Percentiles rank a stretch among this genome's conserved stretches.
Conservation (phyloP, 2,329 filamentous ascomycete genomes). For the Fusarium luffae region DNA sequence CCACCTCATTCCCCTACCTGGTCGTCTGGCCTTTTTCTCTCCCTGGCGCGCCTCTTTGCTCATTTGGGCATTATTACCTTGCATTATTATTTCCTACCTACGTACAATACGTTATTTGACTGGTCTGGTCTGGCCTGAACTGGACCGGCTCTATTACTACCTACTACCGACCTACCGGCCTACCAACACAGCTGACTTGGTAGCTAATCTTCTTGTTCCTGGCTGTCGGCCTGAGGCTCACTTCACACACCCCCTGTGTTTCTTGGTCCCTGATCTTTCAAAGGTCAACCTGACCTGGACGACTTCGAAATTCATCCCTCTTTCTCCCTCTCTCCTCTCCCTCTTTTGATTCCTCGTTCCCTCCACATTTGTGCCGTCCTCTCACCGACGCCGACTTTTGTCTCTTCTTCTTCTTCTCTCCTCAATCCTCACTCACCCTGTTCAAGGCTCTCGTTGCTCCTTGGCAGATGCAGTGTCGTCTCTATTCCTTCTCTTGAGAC, state of each 20-base stretch:
- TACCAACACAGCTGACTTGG: conserved; percentile 3
- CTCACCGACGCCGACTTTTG: conserved; percentile 35
- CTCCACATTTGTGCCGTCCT: conserved; percentile 42
- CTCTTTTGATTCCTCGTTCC: conserved; percentile 40
- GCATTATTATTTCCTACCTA: conserved; percentile 43
- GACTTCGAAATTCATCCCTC: conserved; percentile 36
- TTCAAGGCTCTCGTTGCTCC: conserved; percentile 40
- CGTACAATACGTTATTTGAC: not conserved
- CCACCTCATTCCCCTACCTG: conserved; percentile 49
- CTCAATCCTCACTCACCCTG: conserved; percentile 34
- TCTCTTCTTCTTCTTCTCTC: conserved; percentile 39
- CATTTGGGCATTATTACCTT: conserved; percentile 45
- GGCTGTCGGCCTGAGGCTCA: conserved; percentile 44
- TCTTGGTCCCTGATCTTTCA: conserved; percentile 36
- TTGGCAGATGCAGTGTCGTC: conserved; percentile 47
- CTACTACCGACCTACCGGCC: conserved; percentile 2
- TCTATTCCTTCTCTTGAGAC: conserved; percentile 46
- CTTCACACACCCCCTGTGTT: conserved; percentile 32
- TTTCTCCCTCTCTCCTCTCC: conserved; percentile 18
- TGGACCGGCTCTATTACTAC: conserved; percentile 7
- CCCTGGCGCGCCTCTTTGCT: conserved; percentile 50
- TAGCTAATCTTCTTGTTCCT: conserved; percentile 30
- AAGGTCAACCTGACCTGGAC: conserved; percentile 40
- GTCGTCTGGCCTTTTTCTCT: conserved; percentile 47
- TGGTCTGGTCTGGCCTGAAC: conserved; percentile 3